These are phyloP conservation scores for Paramecium primaurelia DNA, from an alignment of 73 alveolate species.

Conservation along the genomic window DNA sequence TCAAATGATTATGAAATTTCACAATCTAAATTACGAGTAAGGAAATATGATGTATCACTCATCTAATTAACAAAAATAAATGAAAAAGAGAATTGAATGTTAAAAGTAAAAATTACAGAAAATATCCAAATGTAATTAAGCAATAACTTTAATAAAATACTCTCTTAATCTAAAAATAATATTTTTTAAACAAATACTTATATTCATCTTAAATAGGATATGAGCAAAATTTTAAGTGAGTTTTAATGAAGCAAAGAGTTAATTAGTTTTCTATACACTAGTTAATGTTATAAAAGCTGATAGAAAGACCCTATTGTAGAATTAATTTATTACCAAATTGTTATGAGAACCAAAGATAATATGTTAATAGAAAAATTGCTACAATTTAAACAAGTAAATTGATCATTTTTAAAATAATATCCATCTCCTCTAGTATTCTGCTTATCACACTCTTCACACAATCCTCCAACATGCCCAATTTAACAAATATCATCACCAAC, in stretches of 20 bases:
- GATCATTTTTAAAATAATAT: background rate
- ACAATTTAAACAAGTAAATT: background rate
- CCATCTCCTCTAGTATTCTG: background rate
- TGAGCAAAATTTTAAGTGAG: background rate
- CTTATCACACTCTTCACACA: too few species aligned
- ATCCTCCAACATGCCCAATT: too few species aligned
- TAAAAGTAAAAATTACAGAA: background rate
- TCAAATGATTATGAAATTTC: background rate
- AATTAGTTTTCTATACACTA: background rate
- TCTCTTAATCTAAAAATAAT: background rate
- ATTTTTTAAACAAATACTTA: background rate
- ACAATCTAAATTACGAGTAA: background rate
- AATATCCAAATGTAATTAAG: background rate
- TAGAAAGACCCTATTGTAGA: background rate
- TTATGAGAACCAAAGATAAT: background rate
- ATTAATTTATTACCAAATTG: background rate
- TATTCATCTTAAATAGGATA: background rate
- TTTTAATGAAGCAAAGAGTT: background rate
- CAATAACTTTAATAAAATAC: background rate
- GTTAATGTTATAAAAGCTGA: background rate
- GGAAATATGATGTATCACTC: background rate
- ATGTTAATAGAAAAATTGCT: background rate
- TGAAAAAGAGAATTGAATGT: background rate
- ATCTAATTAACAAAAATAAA: background rate
- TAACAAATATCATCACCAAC: background rate